A percentile compares a stretch with the other conserved stretches of the same genome.
Conservation (phyloP, 2,329 filamentous ascomycete species). For the Paecilomyces sp. region DNA sequence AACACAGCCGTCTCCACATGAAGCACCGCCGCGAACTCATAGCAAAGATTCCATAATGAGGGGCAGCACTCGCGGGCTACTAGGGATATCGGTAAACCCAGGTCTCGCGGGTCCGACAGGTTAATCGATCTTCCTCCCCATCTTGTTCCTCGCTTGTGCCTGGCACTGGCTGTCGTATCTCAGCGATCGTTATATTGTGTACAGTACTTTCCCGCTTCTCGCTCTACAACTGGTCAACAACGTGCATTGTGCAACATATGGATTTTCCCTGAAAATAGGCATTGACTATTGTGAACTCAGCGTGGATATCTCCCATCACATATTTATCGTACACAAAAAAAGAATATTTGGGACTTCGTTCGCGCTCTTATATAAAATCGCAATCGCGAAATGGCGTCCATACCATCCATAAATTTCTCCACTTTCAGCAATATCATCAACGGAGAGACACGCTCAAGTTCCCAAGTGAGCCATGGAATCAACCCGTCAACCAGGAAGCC, state of each 20-base stretch:
- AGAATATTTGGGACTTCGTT: too few relatives aligned
- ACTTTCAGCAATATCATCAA: conserved; percentile 43
- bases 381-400: neutral
- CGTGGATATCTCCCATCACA: neutral
- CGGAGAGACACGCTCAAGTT: conserved; percentile 30
- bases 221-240: neutral
- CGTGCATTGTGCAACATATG: neutral
- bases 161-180: neutral
- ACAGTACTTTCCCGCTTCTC: neutral
- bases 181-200: neutral
- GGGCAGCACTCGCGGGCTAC: neutral
- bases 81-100: neutral
- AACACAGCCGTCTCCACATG: neutral
- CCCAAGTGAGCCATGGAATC: conserved; percentile 29
- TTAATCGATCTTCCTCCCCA: neutral
- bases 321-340: neutral
- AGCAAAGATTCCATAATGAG: neutral
- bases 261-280: neutral
- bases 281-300: neutral
- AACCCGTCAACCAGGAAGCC: conserved; percentile 41
- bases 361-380: too few relatives aligned
- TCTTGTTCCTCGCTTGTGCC: neutral
- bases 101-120: neutral
- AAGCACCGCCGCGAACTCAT: neutral
- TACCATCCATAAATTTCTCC: conserved; percentile 5